phyloP scores from a whole-genome alignment of 768 basidiomycete species.

The Boletus rubropictus region DNA sequence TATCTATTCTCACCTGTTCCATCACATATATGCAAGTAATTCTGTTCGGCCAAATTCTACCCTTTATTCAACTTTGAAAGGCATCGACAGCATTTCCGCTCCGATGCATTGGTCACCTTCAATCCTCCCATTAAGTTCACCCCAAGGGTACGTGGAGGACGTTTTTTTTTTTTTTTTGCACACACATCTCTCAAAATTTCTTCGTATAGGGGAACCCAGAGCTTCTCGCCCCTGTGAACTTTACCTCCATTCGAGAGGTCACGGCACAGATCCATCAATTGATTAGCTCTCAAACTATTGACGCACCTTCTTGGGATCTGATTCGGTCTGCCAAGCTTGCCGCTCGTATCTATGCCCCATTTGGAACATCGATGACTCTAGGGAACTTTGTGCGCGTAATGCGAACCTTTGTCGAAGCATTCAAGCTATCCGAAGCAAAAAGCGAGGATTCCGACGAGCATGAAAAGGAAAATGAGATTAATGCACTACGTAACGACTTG shows the following conservation, averaged over 20 bases:
- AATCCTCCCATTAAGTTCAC: slow-evolving; percentile 63
- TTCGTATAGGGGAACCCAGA: slow-evolving; percentile 57
- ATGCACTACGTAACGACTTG: slow-evolving; percentile 46
- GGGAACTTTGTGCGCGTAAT: slow-evolving; percentile 80
- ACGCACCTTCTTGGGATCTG: slow-evolving; percentile 80
- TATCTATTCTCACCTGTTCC: slow-evolving; percentile 71
- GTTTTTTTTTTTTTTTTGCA: no score
- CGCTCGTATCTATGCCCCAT: slow-evolving; percentile 74
- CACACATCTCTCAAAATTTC: background rate
- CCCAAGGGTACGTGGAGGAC: slow-evolving; percentile 43
- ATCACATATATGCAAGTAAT: slow-evolving; percentile 69
- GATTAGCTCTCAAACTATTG: slow-evolving; percentile 73
- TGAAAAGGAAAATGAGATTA: slow-evolving; percentile 25
- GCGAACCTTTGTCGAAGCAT: slow-evolving; percentile 69
- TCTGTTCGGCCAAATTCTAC: background rate
- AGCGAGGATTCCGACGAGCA: slow-evolving; percentile 23
- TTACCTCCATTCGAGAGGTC: slow-evolving; percentile 49
- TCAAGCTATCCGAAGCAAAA: slow-evolving; percentile 43
- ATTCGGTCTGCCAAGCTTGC: slow-evolving; percentile 73
- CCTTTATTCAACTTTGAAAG: slow-evolving; percentile 31
- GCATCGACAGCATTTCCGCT: slow-evolving; percentile 83
- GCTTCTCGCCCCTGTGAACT: slow-evolving; percentile 62
- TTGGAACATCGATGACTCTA: slow-evolving; percentile 81
- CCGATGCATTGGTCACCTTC: slow-evolving; percentile 81
- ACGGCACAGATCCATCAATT: slow-evolving; percentile 61